Percentiles rank a stretch among this genome's conserved stretches.
phyloP scores from a whole-genome alignment of 257 asterid species.

The Ajuga chamaepitys region DNA sequence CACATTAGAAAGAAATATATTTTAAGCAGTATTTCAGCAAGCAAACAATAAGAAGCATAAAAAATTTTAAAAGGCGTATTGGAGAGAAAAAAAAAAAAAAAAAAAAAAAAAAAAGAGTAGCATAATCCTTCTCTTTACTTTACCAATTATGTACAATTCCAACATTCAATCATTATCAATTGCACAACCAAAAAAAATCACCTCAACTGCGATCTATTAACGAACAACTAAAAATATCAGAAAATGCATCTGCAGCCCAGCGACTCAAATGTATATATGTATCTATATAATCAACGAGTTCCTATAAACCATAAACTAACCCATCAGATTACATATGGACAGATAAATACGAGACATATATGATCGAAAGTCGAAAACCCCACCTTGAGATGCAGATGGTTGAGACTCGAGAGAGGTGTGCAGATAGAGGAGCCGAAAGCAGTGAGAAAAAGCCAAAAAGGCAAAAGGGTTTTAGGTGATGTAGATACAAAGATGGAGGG shows the following conservation, averaged over 20 bases:
- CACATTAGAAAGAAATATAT: neutral
- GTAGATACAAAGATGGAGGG: neutral
- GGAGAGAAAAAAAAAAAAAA: no score
- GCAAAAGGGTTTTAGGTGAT: neutral
- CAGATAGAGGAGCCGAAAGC: conserved; percentile 17
- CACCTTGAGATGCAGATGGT: conserved; percentile 11
- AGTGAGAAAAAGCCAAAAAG: neutral
- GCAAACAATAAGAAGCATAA: neutral
- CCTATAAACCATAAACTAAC: neutral
- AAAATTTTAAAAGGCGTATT: neutral
- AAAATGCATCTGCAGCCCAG: neutral
- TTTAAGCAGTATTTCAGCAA: conserved; percentile 6
- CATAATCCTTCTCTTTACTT: neutral
- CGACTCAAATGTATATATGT: neutral
- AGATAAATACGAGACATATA: neutral
- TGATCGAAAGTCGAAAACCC: neutral
- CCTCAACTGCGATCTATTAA: neutral
- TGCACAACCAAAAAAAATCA: neutral
- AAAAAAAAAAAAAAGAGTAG: no score
- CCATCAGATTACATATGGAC: neutral
- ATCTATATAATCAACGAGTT: neutral
- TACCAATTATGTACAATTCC: neutral
- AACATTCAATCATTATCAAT: conserved; percentile 3
- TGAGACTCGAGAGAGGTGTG: neutral
- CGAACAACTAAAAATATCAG: neutral